A percentile compares a stretch with the other conserved stretches of the same genome.
Evolutionary conservation across 352 stramenopile genomes (phyloP).

Genomic region (Phytophthora parvispora): DNA sequence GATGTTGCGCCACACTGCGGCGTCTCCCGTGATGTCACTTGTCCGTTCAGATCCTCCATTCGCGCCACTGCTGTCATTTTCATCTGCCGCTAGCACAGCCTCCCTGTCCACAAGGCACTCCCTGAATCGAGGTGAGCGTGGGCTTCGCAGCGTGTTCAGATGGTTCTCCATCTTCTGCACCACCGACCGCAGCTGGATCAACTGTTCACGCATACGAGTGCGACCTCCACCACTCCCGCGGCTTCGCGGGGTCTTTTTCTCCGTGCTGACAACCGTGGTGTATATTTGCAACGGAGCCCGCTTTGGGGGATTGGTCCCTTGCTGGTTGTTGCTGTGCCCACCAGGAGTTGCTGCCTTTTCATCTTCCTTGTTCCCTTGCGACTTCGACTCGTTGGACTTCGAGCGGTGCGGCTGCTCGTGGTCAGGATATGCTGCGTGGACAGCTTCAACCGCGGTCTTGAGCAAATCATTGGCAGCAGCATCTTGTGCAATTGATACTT

Average conservation of each 20-base stretch:
- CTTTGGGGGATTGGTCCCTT: not conserved
- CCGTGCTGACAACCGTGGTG: not conserved
- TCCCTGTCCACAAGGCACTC: slow-evolving; percentile 1
- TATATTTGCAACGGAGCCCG: not conserved
- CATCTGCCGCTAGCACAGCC: not conserved
- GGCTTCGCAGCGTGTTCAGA: slow-evolving; percentile 24
- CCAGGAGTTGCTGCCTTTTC: not conserved
- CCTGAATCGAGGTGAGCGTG: slow-evolving; percentile 11
- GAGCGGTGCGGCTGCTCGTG: not conserved
- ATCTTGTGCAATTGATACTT: not conserved
- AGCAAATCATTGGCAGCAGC: slow-evolving; percentile 14
- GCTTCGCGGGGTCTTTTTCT: slow-evolving; percentile 1
- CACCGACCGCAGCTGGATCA: slow-evolving; percentile 29
- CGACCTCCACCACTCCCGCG: not conserved
- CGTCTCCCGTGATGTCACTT: not conserved
- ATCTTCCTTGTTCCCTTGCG: not conserved
- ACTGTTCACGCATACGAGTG: slow-evolving; percentile 21
- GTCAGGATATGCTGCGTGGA: slow-evolving; percentile 7
- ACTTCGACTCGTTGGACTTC: not conserved
- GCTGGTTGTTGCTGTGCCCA: not conserved
- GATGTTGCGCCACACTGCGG: slow-evolving; percentile 1
- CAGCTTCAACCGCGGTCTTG: slow-evolving; percentile 17
- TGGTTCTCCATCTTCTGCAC: slow-evolving; percentile 34
- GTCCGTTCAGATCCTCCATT: not conserved
- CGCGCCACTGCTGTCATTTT: not conserved